These are phyloP conservation scores for Chytridium lagenaria DNA, from an alignment of 371 early-diverging fungal species.

Conservation along the genomic window DNA sequence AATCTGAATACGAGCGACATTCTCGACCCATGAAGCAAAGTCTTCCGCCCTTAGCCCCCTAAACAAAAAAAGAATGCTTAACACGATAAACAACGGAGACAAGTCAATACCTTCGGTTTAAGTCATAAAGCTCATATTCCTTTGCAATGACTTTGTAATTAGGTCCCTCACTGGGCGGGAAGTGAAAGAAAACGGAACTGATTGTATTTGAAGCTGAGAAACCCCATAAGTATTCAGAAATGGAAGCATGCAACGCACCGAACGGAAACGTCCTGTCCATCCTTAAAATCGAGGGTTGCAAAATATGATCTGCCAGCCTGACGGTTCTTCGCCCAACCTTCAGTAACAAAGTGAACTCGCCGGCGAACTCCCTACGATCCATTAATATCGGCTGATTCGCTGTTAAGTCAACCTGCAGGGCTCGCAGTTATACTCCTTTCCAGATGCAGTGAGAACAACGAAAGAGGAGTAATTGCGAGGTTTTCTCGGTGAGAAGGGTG, in stretches of 20 bases:
- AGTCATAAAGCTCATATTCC: slow-evolving; percentile 46
- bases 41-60: slow-evolving; percentile 75
- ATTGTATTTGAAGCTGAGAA: slow-evolving; percentile 60
- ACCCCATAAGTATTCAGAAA: neutral
- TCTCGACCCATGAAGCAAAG: slow-evolving; percentile 66
- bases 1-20: slow-evolving; percentile 41
- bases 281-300: slow-evolving; percentile 73
- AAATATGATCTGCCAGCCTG: slow-evolving; percentile 63
- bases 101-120: slow-evolving; percentile 40
- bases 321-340: slow-evolving; percentile 33
- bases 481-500: slow-evolving; percentile 66
- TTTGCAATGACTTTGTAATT: slow-evolving; percentile 33
- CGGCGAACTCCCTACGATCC: slow-evolving; percentile 71
- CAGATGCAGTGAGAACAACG: slow-evolving; percentile 75
- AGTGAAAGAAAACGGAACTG: slow-evolving; percentile 76
- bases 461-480: slow-evolving; percentile 81
- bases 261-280: slow-evolving; percentile 77
- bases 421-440: slow-evolving; percentile 69
- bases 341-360: slow-evolving; percentile 72
- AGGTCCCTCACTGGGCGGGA: slow-evolving; percentile 72
- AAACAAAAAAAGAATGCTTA: slow-evolving; percentile 9
- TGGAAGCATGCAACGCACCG: slow-evolving; percentile 50
- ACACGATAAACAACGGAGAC: neutral
- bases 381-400: neutral
- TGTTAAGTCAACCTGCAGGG: slow-evolving; percentile 75